These are phyloP conservation scores for Metschnikowia drakensbergensis DNA, from an alignment of 805 yeast species.

Conservation along the genomic window DNA sequence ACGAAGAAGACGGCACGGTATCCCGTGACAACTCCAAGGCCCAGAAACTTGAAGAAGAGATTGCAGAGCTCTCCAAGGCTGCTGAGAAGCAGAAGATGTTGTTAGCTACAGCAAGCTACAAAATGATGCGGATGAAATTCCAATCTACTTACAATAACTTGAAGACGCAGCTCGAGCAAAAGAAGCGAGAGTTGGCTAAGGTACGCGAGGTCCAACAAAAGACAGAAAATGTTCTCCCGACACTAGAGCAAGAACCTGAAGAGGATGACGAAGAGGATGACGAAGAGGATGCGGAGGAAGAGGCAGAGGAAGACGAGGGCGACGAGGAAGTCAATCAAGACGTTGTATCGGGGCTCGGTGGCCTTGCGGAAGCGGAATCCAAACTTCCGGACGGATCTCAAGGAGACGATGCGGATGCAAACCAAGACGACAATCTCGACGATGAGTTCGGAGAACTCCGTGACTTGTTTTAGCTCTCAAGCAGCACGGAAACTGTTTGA, in stretches of 20 bases:
- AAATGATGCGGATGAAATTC: constrained; percentile 83
- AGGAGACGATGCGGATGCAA: constrained; percentile 28
- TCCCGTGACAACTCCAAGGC: constrained; percentile 46
- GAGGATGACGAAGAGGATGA: constrained; percentile 11
- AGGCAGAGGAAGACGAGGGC: constrained; percentile 8
- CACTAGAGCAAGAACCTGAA: constrained; percentile 1
- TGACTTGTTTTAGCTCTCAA: constrained; percentile 15
- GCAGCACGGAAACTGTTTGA: neutral
- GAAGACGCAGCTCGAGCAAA: constrained; percentile 76
- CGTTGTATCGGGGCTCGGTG: constrained; percentile 4
- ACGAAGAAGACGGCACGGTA: constrained; percentile 50
- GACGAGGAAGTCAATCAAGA: constrained; percentile 4
- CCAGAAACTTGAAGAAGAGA: constrained; percentile 79
- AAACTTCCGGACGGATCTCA: neutral
- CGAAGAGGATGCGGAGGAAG: constrained; percentile 10
- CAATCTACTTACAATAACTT: constrained; percentile 74
- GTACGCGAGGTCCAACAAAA: constrained; percentile 17
- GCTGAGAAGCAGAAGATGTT: constrained; percentile 72
- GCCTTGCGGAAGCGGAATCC: constrained; percentile 15
- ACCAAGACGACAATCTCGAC: constrained; percentile 20
- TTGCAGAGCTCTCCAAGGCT: constrained; percentile 72
- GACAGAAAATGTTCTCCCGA: constrained; percentile 6
- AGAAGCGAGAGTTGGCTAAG: constrained; percentile 29
- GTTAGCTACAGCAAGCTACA: constrained; percentile 69
- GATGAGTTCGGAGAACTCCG: constrained; percentile 40